These are phyloP conservation scores for Glycine latifolia DNA, from an alignment of 306 rosid genomes.

Conservation along the genomic window DNA sequence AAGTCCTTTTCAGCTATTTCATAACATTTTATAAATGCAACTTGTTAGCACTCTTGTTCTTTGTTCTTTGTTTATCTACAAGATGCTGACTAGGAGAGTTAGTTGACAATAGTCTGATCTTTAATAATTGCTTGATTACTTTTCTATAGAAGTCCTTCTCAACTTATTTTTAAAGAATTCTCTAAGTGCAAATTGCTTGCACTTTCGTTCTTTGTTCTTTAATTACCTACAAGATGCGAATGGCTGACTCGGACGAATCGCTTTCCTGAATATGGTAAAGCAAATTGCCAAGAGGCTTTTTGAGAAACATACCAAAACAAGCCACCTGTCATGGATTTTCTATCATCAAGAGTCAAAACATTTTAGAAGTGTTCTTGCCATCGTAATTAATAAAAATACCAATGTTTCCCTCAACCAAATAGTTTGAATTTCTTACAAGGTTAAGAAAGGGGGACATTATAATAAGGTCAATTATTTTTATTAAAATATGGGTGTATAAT, in stretches of 20 bases:
- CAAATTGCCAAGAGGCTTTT: slow-evolving; percentile 1
- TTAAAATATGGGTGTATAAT: neutral
- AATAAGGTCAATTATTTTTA: neutral
- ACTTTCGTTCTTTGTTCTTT: slow-evolving; percentile 33
- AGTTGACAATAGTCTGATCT: neutral
- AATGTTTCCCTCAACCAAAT: slow-evolving; percentile 42
- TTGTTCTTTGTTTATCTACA: neutral
- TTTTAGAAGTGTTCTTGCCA: neutral
- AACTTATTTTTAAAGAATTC: slow-evolving; percentile 11
- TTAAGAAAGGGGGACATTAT: neutral
- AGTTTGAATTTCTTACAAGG: neutral
- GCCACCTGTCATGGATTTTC: neutral
- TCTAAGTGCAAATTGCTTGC: slow-evolving; percentile 45
- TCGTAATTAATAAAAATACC: neutral
- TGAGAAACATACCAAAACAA: neutral
- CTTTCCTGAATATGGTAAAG: slow-evolving; percentile 11
- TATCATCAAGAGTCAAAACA: neutral
- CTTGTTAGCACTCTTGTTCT: slow-evolving; percentile 45
- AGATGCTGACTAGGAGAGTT: slow-evolving; percentile 39
- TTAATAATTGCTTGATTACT: slow-evolving; percentile 13
- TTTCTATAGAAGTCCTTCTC: slow-evolving; percentile 46
- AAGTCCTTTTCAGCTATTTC: slow-evolving; percentile 42
- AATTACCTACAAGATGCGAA: slow-evolving; percentile 24
- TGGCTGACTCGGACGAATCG: slow-evolving; percentile 40
- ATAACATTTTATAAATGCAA: slow-evolving; percentile 35